phyloP scores from a whole-genome alignment of 2,329 filamentous ascomycete genomes.

The Alternaria novae-zelandiae region DNA sequence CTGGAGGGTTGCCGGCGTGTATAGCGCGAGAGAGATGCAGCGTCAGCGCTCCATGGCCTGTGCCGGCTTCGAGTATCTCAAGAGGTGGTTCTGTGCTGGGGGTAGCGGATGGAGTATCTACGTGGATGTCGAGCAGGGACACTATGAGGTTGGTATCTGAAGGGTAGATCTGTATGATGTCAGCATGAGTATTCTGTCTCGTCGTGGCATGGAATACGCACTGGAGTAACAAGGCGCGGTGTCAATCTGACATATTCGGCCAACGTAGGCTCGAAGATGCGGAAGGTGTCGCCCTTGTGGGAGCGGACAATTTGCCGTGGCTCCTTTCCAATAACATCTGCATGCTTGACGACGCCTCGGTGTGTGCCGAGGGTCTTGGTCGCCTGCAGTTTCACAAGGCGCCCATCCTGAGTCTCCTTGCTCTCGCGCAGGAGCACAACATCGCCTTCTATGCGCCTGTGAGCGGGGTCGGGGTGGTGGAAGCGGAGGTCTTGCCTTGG shows the following conservation, averaged over 20 bases:
- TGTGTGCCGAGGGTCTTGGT: conserved; percentile 50
- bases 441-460: conserved; percentile 43
- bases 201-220: conserved; percentile 47
- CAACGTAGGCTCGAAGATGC: conserved; percentile 70
- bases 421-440: conserved; percentile 52
- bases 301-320: conserved; percentile 66
- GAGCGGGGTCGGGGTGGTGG: conserved; percentile 11
- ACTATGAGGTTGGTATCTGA: conserved; percentile 78
- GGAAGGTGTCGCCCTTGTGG: conserved; percentile 59
- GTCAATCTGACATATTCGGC: conserved; percentile 75
- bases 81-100: conserved; percentile 55
- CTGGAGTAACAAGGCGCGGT: conserved; percentile 76
- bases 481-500: conserved; percentile 31
- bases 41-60: conserved; percentile 81
- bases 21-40: conserved; percentile 77
- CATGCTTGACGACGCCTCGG: conserved; percentile 57
- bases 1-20: conserved; percentile 71
- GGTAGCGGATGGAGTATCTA: conserved; percentile 48
- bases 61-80: conserved; percentile 84
- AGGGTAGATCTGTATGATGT: conserved; percentile 68
- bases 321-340: conserved; percentile 68
- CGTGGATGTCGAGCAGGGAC: conserved; percentile 76
- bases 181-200: background rate
- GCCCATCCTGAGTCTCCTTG: conserved; percentile 45
- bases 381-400: conserved; percentile 49